Base-by-base conservation (phyloP, 441 rosid genomes). In the Kokia cookei region DNA sequence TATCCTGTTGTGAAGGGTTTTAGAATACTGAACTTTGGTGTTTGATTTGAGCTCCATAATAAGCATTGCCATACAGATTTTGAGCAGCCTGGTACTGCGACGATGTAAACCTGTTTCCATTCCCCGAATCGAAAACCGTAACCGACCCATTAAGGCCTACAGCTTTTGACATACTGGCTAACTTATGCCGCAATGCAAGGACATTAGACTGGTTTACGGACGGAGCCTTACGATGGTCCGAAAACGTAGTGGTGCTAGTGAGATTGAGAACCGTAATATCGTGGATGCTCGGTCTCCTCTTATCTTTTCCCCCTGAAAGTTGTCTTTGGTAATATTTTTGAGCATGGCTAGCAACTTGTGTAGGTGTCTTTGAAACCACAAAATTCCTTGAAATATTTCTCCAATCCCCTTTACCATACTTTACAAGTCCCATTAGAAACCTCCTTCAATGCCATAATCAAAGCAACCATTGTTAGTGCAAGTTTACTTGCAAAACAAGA, bases 331-430 rank as follows among this genome's bases (percentile, higher is more conserved):
- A 90, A 82, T 90, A 90, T 81, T 90, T 90, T 78, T 90, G 94
- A 8, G 94, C 94, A 73, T 88, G 94, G 84, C 92, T 88, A 3
- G 94, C 94, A 1, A 90, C 94, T 76, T 90, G 94, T 32, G 92
- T 87, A 3, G 92, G 92, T 1, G 94, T 88, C 83, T 88, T 88
- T 0, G 92, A 80, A 65, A 82, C 73, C 6, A 90, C 94, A 32
- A 79, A 88, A 70, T 90, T 86, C 72, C 92, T 73, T 0, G 94
- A 90, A 51, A 90, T 90, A 78, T 86, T 90, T 84, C 94, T 88
- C 94, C 94, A 90, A n/a, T 90, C 94, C 73, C 92, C 94, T 84
- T 88, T 90, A n/a, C 94, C 92, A 66, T 87, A 88, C 80, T 87
- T 88, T 15, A 88, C 65, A 59, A 90, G 89, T 55, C 95, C 95